These are phyloP conservation scores for Chlamydomonas reinhardtii DNA, from an alignment of 163 green algal genomes.

Conservation along the genomic window DNA sequence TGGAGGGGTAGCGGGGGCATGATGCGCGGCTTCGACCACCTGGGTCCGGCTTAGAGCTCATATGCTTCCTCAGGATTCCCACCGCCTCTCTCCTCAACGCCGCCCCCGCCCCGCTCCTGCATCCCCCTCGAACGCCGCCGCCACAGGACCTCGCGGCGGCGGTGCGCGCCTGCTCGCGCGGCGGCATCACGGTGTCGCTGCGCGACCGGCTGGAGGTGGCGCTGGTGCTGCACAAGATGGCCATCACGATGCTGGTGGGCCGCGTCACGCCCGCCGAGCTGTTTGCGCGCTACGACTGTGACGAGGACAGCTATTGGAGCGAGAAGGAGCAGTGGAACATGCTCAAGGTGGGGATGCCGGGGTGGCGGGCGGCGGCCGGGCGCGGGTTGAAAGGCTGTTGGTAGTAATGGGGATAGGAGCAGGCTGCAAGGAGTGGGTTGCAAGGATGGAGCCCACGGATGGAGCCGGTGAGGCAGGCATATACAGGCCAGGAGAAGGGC, in stretches of 20 bases:
- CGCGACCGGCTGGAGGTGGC: constrained; percentile 51
- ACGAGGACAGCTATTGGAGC: constrained; percentile 57
- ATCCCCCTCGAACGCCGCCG: too few relatives aligned
- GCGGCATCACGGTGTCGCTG: constrained; percentile 46
- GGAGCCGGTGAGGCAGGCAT: too few relatives aligned
- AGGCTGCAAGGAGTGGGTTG: too few relatives aligned
- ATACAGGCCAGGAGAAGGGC: too few relatives aligned
- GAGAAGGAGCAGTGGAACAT: constrained; percentile 60
- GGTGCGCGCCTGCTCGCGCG: constrained; percentile 48
- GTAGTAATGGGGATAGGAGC: too few relatives aligned
- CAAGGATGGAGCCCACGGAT: too few relatives aligned
- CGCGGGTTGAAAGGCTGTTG: not conserved
- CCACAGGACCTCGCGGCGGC: constrained; percentile 58
- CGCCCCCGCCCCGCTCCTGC: too few relatives aligned
- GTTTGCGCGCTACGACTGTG: constrained; percentile 49
- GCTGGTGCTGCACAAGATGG: constrained; percentile 61
- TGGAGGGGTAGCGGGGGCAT: too few relatives aligned
- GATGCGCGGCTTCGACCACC: too few relatives aligned
- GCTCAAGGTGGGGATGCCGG: constrained; percentile 53
- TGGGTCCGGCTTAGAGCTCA: too few relatives aligned
- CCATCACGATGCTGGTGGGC: constrained; percentile 49
- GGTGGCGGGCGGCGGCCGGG: not conserved
- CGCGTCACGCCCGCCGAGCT: constrained; percentile 20
- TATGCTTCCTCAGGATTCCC: too few relatives aligned
- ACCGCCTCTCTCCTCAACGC: too few relatives aligned